A percentile compares a stretch with the other conserved stretches of the same genome.
These are phyloP conservation scores for Clarireedia sp. DNA, from an alignment of 2,329 filamentous ascomycete genomes.

Conservation along the genomic window DNA sequence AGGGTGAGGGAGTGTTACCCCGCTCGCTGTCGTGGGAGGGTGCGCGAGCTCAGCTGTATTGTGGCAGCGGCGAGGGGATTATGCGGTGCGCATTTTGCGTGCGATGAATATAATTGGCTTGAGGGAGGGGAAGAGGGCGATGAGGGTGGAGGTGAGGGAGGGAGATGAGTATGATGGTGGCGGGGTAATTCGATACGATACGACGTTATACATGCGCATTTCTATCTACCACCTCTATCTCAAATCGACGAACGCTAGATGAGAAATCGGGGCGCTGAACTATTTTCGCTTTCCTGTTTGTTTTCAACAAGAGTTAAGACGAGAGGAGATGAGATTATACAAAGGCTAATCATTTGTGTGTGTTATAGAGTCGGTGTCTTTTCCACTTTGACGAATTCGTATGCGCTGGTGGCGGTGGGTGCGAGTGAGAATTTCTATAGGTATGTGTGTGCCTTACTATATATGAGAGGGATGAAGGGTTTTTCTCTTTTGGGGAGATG, in stretches of 20 bases:
- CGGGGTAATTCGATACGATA: too few species aligned
- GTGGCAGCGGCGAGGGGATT: too few species aligned
- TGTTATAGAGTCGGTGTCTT: slow-evolving; percentile 81
- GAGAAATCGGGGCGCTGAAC: too few species aligned
- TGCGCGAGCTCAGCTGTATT: too few species aligned
- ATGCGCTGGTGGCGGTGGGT: slow-evolving; percentile 87
- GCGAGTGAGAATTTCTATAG: slow-evolving; percentile 99
- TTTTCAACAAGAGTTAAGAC: too few species aligned
- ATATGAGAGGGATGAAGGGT: too few species aligned
- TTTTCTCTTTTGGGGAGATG: too few species aligned
- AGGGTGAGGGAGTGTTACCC: background rate
- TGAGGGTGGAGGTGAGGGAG: background rate
- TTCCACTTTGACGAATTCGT: slow-evolving; percentile 92
- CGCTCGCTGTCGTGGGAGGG: too few species aligned
- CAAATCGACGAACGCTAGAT: too few species aligned
- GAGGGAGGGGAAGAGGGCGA: background rate
- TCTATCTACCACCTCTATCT: too few species aligned
- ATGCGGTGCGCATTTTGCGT: background rate
- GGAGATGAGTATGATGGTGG: background rate
- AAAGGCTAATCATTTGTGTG: background rate
- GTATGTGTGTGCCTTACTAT: slow-evolving; percentile 33
- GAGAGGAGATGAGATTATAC: background rate
- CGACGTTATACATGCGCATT: too few species aligned
- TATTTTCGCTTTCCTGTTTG: too few species aligned
- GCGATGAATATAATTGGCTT: background rate